Percentiles rank a stretch among this genome's conserved stretches.
Evolutionary conservation across 192 early-diverging fungal genomes (phyloP).

Genomic region (Jimgerdemannia flammicorona): DNA sequence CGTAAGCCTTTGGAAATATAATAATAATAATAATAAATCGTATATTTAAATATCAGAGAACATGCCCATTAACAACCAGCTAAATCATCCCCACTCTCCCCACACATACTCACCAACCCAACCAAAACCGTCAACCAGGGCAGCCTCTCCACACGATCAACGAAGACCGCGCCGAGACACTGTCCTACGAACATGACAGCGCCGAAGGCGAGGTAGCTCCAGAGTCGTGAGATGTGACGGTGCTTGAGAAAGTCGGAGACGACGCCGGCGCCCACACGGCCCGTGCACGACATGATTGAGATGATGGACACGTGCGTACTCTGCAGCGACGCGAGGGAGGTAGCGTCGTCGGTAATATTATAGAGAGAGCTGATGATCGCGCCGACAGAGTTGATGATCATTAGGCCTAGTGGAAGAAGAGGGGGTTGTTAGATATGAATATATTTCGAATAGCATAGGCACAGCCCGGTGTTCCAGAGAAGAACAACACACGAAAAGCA

Average conservation of each 20-base stretch:
- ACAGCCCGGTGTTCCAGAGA: too few relatives aligned
- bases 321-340: slow-evolving; percentile 24
- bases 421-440: too few relatives aligned
- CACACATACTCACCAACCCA: slow-evolving; percentile 17
- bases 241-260: slow-evolving; percentile 34
- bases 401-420: slow-evolving; percentile 14
- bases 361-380: slow-evolving; percentile 35
- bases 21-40: too few relatives aligned
- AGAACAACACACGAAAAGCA: too few relatives aligned
- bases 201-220: slow-evolving; percentile 29
- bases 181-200: slow-evolving; percentile 31
- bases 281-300: slow-evolving; percentile 38
- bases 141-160: neutral
- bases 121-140: neutral
- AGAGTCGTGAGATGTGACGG: slow-evolving; percentile 21
- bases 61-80: slow-evolving; percentile 7
- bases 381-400: slow-evolving; percentile 43
- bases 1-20: slow-evolving; percentile 10
- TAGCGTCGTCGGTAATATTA: slow-evolving; percentile 5
- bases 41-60: too few relatives aligned
- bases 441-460: too few relatives aligned
- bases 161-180: slow-evolving; percentile 16
- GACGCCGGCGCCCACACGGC: slow-evolving; percentile 32
- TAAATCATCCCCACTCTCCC: slow-evolving; percentile 20
- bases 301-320: slow-evolving; percentile 40